phyloP scores from a whole-genome alignment of 306 rosid species.

The Spatholobus suberectus region DNA sequence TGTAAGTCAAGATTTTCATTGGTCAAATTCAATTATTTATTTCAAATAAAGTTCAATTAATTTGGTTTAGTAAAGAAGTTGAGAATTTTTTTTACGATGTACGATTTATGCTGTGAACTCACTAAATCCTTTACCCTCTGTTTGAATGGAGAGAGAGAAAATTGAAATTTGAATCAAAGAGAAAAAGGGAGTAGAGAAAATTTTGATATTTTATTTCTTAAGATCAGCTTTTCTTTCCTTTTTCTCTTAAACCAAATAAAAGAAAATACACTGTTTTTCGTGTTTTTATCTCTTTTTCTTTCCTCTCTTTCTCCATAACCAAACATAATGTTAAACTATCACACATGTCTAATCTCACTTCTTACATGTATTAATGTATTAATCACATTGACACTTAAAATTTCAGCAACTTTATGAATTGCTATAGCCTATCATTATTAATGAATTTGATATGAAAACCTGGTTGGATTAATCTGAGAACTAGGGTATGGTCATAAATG shows the following conservation, averaged over 20 bases:
- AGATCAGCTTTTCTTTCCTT: background rate
- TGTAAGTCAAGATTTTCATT: slow-evolving; percentile 55
- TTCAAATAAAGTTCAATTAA: background rate
- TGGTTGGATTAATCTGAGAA: slow-evolving; percentile 16
- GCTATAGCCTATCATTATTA: slow-evolving; percentile 1
- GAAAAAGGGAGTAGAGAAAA: background rate
- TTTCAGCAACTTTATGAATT: background rate
- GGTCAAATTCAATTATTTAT: slow-evolving; percentile 17
- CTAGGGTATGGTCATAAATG: background rate
- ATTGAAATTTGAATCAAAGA: background rate
- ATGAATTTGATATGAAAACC: background rate
- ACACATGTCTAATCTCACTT: background rate
- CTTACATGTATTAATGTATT: background rate
- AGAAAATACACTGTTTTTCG: background rate
- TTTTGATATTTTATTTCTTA: background rate
- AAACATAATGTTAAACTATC: background rate
- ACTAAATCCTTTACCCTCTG: background rate
- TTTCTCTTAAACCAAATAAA: background rate
- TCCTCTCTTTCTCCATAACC: background rate
- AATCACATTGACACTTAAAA: background rate
- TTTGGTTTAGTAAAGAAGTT: slow-evolving; percentile 1
- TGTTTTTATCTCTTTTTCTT: background rate
- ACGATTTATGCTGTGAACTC: background rate
- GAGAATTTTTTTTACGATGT: background rate
- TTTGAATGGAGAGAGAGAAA: background rate